phyloP scores from a whole-genome alignment of 2,329 filamentous ascomycete species.

The Penicillium sp. region DNA sequence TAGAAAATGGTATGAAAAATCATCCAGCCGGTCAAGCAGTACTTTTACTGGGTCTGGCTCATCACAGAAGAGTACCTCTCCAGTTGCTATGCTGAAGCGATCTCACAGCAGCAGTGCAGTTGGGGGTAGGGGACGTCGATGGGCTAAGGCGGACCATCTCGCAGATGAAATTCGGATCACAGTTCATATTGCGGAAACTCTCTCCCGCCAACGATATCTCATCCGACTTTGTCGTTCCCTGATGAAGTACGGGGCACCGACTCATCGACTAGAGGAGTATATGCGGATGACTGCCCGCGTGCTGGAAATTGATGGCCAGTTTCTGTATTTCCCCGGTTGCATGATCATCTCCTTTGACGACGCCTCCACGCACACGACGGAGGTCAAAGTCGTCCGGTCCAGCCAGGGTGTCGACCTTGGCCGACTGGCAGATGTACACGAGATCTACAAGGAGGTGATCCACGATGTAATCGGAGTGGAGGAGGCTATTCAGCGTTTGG shows the following conservation, averaged over 20 bases:
- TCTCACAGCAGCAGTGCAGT: conserved; percentile 39
- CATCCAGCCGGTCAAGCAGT: conserved; percentile 35
- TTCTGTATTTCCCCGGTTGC: conserved; percentile 84
- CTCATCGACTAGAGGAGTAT: conserved; percentile 86
- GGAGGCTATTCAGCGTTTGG: conserved; percentile 45
- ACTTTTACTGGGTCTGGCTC: conserved; percentile 33
- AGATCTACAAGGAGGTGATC: conserved; percentile 51
- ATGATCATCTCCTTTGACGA: conserved; percentile 90
- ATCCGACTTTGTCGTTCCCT: conserved; percentile 80
- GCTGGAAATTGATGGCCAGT: conserved; percentile 84
- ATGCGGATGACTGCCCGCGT: conserved; percentile 88
- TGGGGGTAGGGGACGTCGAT: conserved; percentile 19
- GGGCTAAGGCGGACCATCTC: conserved; percentile 15
- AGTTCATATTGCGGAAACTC: conserved; percentile 65
- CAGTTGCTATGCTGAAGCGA: conserved; percentile 34
- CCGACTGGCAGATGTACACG: conserved; percentile 46
- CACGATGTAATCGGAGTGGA: conserved; percentile 50
- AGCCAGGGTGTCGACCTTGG: conserved; percentile 46
- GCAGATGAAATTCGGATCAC: conserved; percentile 59
- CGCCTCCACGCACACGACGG: conserved; percentile 46
- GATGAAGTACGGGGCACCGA: conserved; percentile 89
- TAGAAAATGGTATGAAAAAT: conserved; percentile 45
- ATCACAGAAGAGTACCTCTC: conserved; percentile 26
- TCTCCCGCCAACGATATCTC: conserved; percentile 79
- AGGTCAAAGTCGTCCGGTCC: conserved; percentile 47